A percentile compares a stretch with the other conserved stretches of the same genome.
These are phyloP conservation scores for Cyclocybe cylindracea DNA, from an alignment of 768 basidiomycete genomes.

Conservation along the genomic window DNA sequence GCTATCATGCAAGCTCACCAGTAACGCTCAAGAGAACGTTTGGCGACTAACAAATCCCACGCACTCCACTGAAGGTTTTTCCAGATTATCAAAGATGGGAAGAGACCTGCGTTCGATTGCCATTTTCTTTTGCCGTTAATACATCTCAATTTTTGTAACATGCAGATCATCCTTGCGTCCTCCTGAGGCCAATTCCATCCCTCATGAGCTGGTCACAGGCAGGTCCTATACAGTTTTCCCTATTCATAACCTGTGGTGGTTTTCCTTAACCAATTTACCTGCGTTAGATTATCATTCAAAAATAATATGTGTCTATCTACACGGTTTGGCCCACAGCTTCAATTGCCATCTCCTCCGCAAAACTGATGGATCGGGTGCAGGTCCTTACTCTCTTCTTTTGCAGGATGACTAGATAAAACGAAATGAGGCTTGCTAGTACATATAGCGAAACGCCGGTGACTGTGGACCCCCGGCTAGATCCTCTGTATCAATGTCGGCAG, in stretches of 20 bases:
- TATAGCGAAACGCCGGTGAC: constrained; percentile 46
- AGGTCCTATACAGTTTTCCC: constrained; percentile 37
- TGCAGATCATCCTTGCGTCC: constrained; percentile 21
- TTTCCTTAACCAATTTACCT: constrained; percentile 35
- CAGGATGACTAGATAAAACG: background rate
- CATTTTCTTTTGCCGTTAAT: constrained; percentile 28
- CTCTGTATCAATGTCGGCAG: constrained; percentile 47
- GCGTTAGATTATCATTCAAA: constrained; percentile 31
- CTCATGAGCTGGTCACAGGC: constrained; percentile 34
- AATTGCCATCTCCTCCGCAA: background rate
- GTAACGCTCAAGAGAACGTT: constrained; percentile 34
- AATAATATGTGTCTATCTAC: too few relatives aligned
- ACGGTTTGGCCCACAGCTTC: constrained; percentile 7
- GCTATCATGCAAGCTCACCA: constrained; percentile 93
- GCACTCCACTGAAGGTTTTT: constrained; percentile 32
- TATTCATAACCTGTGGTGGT: constrained; percentile 24
- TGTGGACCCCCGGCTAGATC: constrained; percentile 41
- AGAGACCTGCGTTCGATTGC: constrained; percentile 32
- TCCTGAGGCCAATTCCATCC: constrained; percentile 10
- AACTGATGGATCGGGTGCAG: constrained; percentile 2
- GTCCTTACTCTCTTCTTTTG: background rate
- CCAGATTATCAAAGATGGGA: constrained; percentile 21
- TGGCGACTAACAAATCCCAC: constrained; percentile 8
- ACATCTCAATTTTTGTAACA: constrained; percentile 25
- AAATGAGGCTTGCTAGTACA: constrained; percentile 35